These are phyloP conservation scores for Polygonum aviculare DNA, from an alignment of 148 eudicot genomes.

Conservation along the genomic window DNA sequence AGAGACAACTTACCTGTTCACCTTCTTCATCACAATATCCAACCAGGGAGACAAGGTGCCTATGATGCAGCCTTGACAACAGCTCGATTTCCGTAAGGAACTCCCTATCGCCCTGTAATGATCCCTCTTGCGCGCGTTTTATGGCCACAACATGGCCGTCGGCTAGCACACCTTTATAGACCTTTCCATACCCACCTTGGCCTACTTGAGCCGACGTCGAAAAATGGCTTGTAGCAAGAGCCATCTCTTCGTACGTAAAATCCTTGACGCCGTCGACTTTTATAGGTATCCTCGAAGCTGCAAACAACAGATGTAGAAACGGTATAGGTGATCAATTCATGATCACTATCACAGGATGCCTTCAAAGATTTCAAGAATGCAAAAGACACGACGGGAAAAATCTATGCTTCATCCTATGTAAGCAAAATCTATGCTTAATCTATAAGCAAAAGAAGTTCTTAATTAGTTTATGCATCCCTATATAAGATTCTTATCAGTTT, in stretches of 20 bases:
- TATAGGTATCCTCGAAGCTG: constrained; percentile 31
- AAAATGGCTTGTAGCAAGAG: constrained; percentile 55
- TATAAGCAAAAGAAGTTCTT: background rate
- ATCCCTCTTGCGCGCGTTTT: constrained; percentile 87
- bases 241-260: constrained; percentile 63
- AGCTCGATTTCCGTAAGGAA: constrained; percentile 84
- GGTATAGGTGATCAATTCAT: background rate
- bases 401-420: background rate
- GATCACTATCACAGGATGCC: background rate
- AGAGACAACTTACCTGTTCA: constrained; percentile 53
- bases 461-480: background rate
- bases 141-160: constrained; percentile 57
- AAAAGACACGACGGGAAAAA: too few species aligned
- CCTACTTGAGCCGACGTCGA: constrained; percentile 56
- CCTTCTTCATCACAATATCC: constrained; percentile 78
- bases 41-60: constrained; percentile 69
- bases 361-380: background rate
- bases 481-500: background rate
- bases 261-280: constrained; percentile 76
- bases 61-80: constrained; percentile 83
- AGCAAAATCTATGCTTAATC: too few species aligned
- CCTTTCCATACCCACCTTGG: constrained; percentile 91
- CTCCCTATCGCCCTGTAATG: constrained; percentile 77
- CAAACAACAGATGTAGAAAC: background rate
- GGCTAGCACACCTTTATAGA: constrained; percentile 58